Base-by-base conservation (phyloP, 805 yeast species). In the Yueomyces sinensis region DNA sequence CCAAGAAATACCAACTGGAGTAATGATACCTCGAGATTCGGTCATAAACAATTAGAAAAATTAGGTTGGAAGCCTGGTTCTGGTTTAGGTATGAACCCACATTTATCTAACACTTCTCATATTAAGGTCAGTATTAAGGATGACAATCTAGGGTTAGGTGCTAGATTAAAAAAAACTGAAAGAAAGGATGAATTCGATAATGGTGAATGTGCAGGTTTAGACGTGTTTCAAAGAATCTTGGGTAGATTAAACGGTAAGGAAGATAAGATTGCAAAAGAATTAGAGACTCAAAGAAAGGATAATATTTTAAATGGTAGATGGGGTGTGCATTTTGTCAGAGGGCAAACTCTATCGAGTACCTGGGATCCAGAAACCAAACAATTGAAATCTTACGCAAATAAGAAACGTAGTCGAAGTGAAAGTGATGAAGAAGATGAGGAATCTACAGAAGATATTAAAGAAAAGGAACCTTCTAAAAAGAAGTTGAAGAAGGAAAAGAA, bases 1-100 rank as follows among this genome's bases (percentile, higher is more conserved):
- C 98, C 98, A 14, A 66, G 97, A 50, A 89, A 89, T 50, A 87
- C 95, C 1, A 71, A 75, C 41, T 89, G 98, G 98, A 79, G 95
- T 18, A 84, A 84, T 50, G 82, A 83, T 47, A 74, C 78, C 0
- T 63, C 66, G 4, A 61, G 95, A 34, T 89, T 89, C 50, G 98
- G 98, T 0, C 95, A 82, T 54, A 73, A 79, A 48, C 86, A 86
- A 56, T 56, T 89, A 39, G 74, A 74, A 41, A 77, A 73, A 44
- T 63, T 77, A 51, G 98, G 98, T 14, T 89, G 98, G 98, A 68
- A 65, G 34, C 94, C 94, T 2, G 98, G 98, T 15, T 62, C 65
- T 41, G 97, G 97, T 6, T 66, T 89, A 16, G 98, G 98, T 2
- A 54, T 72, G 33, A 25, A 37, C 7, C 56, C 56, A 16, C 30